Evolutionary conservation across 495 filamentous ascomycete species (phyloP).

Genomic region (Letharia lupina): DNA sequence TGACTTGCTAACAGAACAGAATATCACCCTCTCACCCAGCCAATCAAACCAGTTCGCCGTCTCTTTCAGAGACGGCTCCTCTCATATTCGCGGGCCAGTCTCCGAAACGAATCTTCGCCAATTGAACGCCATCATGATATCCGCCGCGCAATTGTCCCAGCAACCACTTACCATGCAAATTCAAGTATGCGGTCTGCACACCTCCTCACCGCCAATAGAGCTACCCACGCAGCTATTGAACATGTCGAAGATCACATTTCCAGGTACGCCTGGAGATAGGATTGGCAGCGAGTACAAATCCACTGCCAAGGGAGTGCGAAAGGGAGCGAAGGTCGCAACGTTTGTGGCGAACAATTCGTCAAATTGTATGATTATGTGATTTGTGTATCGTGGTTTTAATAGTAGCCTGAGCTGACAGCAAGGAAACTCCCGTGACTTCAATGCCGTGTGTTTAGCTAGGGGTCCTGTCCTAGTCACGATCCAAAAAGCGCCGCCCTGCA

Average conservation of each 20-base stretch:
- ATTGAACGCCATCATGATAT: constrained; percentile 3
- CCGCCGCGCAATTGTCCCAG: background rate
- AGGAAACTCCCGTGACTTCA: background rate
- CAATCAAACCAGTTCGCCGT: constrained; percentile 4
- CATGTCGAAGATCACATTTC: background rate
- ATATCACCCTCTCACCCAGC: background rate
- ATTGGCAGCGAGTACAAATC: background rate
- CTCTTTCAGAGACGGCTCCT: background rate
- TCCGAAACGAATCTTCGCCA: constrained; percentile 7
- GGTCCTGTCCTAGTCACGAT: too few relatives aligned
- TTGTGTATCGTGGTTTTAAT: background rate
- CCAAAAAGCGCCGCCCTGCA: too few relatives aligned
- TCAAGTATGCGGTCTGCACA: constrained; percentile 7
- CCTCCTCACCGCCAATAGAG: background rate
- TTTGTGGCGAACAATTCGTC: background rate
- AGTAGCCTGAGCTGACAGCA: too few relatives aligned
- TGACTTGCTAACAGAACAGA: background rate
- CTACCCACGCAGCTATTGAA: constrained; percentile 3
- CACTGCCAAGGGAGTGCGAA: background rate
- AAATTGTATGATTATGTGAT: constrained; percentile 1
- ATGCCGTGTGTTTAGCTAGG: background rate
- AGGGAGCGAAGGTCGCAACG: background rate
- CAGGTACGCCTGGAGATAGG: background rate
- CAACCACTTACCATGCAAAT: background rate
- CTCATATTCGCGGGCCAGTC: background rate